Conservation (phyloP, 306 rosid species). For the Cucurbita maxima region DNA sequence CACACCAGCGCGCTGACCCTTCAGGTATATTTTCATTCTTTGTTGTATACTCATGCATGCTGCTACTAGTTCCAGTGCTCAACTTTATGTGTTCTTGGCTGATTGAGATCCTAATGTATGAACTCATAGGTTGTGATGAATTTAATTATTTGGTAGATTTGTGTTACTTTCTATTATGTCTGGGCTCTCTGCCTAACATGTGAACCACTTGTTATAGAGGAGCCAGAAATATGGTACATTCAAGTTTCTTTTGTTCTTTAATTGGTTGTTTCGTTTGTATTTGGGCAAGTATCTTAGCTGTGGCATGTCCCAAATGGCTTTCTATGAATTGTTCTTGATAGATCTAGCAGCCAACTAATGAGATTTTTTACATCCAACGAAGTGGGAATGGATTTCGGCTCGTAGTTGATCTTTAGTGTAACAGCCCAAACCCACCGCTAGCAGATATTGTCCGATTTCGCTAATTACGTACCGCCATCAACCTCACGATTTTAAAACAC, state of each 20-base stretch:
- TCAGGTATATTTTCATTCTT: slow-evolving; percentile 9
- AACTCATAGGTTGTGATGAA: neutral
- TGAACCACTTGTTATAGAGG: neutral
- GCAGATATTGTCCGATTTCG: no score
- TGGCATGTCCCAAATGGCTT: neutral
- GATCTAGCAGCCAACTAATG: neutral
- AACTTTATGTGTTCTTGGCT: neutral
- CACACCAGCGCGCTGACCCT: slow-evolving; percentile 15
- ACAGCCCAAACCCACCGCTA: no score
- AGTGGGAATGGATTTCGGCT: neutral
- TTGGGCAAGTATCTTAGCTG: neutral
- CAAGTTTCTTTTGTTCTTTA: neutral
- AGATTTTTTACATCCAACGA: neutral
- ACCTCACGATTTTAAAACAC: no score
- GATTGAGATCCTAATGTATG: neutral
- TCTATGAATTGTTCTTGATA: neutral
- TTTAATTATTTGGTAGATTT: neutral
- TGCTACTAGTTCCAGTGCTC: neutral
- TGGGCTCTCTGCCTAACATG: neutral
- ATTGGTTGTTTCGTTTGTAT: neutral
- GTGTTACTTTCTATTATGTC: neutral
- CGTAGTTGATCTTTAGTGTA: no score
- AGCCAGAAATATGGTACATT: neutral
- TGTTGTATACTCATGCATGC: neutral
- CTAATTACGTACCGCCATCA: no score